These are phyloP conservation scores for Pelargonium nanum DNA, from an alignment of 345 rosid genomes.

Conservation along the genomic window DNA sequence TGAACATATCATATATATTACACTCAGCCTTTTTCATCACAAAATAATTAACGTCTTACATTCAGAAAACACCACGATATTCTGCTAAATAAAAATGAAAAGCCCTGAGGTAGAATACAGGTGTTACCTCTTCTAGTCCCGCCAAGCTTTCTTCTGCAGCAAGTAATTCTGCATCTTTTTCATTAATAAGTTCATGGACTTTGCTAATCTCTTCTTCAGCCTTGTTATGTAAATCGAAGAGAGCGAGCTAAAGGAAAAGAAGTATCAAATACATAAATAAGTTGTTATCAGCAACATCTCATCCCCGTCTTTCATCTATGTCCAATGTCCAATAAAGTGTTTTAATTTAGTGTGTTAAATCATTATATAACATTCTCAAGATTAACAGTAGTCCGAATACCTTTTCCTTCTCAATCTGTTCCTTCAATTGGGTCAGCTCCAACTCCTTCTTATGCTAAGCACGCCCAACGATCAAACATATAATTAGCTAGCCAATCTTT, in stretches of 20 bases:
- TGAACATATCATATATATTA: background rate
- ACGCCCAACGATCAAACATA: slow-evolving; percentile 11
- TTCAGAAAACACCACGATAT: background rate
- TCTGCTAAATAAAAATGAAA: background rate
- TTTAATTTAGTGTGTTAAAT: background rate
- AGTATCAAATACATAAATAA: background rate
- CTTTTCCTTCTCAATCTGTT: slow-evolving; percentile 82
- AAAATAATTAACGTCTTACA: too few relatives aligned
- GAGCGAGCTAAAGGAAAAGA: slow-evolving; percentile 35
- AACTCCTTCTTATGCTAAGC: slow-evolving; percentile 70
- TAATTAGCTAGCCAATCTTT: slow-evolving; percentile 3
- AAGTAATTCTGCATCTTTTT: slow-evolving; percentile 63
- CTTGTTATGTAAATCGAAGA: slow-evolving; percentile 52
- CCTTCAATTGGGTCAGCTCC: slow-evolving; percentile 66
- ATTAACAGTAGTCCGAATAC: slow-evolving; percentile 23
- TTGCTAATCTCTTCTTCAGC: slow-evolving; percentile 67
- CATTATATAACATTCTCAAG: background rate
- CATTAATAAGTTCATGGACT: slow-evolving; percentile 55
- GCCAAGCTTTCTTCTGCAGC: slow-evolving; percentile 76
- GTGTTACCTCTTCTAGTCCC: slow-evolving; percentile 64
- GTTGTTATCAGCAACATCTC: background rate
- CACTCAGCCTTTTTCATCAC: too few relatives aligned
- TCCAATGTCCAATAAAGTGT: too few relatives aligned
- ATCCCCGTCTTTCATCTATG: background rate
- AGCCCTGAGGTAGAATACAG: slow-evolving; percentile 5